phyloP scores from a whole-genome alignment of 352 stramenopile species.

The Phytophthora melonis region DNA sequence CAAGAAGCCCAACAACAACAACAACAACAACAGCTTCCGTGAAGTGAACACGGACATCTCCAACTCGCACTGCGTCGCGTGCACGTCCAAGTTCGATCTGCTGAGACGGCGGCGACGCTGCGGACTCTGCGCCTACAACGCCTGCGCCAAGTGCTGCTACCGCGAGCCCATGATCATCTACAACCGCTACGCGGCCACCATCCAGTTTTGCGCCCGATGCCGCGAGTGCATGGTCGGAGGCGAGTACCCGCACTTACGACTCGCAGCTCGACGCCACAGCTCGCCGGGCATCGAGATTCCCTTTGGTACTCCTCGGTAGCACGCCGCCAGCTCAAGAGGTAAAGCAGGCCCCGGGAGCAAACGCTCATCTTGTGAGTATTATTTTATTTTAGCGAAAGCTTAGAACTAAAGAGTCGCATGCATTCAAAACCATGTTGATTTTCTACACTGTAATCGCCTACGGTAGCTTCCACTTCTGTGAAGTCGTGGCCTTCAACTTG shows the following conservation, averaged over 20 bases:
- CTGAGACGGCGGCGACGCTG: constrained; percentile 39
- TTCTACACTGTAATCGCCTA: not conserved
- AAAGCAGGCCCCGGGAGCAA: constrained; percentile 4
- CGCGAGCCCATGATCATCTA: constrained; percentile 52
- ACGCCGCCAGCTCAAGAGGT: constrained; percentile 1
- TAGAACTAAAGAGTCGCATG: constrained; percentile 10
- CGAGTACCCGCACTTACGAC: constrained; percentile 46
- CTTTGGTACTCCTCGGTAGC: constrained; percentile 22
- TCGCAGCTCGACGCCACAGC: constrained; percentile 39
- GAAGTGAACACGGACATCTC: constrained; percentile 22
- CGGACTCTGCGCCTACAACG: constrained; percentile 47
- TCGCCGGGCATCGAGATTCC: constrained; percentile 40
- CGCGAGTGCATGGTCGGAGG: constrained; percentile 47
- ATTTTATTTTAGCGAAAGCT: constrained; percentile 24
- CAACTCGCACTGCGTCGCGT: constrained; percentile 51
- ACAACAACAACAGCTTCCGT: not conserved
- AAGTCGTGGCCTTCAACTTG: too few relatives aligned
- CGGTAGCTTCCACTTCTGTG: too few relatives aligned
- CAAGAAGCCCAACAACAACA: constrained; percentile 1
- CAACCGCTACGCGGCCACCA: constrained; percentile 44
- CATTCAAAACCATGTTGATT: constrained; percentile 8
- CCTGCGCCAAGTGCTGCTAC: constrained; percentile 44
- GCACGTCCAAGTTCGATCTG: constrained; percentile 44
- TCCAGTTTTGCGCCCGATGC: constrained; percentile 48
- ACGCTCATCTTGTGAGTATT: constrained; percentile 1